These are phyloP conservation scores for Periconia sp. DNA, from an alignment of 2,329 filamentous ascomycete species.

Conservation along the genomic window DNA sequence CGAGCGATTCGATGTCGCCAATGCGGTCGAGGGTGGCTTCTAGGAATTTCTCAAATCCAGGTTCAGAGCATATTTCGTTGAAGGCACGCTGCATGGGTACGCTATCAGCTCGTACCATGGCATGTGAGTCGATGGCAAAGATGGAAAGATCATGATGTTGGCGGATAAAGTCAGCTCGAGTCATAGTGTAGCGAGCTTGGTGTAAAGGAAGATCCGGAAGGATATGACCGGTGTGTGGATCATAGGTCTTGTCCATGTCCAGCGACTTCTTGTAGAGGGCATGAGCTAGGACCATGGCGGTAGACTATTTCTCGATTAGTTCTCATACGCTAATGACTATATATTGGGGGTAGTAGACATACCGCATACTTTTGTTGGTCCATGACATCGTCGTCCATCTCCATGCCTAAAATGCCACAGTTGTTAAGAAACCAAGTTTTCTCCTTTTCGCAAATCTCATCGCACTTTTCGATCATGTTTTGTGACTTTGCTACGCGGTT, in stretches of 20 bases:
- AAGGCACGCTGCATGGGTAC: slow-evolving; percentile 97
- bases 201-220: slow-evolving; percentile 70
- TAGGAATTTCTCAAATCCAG: slow-evolving; percentile 82
- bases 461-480: slow-evolving; percentile 80
- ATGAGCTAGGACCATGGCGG: slow-evolving; percentile 90
- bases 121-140: slow-evolving; percentile 88
- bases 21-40: slow-evolving; percentile 86
- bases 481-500: slow-evolving; percentile 86
- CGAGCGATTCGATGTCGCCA: slow-evolving; percentile 88
- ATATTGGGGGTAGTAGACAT: slow-evolving; percentile 48
- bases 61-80: slow-evolving; percentile 75
- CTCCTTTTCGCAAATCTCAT: slow-evolving; percentile 72
- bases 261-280: slow-evolving; percentile 86
- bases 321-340: background rate
- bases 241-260: slow-evolving; percentile 66
- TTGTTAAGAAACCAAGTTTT: slow-evolving; percentile 80
- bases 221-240: slow-evolving; percentile 71
- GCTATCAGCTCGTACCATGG: slow-evolving; percentile 87
- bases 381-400: slow-evolving; percentile 97
- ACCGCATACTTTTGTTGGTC: slow-evolving; percentile 96
- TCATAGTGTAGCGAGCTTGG: slow-evolving; percentile 77
- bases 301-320: slow-evolving; percentile 61
- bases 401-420: slow-evolving; percentile 75
- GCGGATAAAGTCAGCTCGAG: slow-evolving; percentile 91
- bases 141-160: slow-evolving; percentile 92